A percentile compares a stretch with the other conserved stretches of the same genome.
Evolutionary conservation across 768 basidiomycete species (phyloP).

Genomic region (Mycena vulgaris): DNA sequence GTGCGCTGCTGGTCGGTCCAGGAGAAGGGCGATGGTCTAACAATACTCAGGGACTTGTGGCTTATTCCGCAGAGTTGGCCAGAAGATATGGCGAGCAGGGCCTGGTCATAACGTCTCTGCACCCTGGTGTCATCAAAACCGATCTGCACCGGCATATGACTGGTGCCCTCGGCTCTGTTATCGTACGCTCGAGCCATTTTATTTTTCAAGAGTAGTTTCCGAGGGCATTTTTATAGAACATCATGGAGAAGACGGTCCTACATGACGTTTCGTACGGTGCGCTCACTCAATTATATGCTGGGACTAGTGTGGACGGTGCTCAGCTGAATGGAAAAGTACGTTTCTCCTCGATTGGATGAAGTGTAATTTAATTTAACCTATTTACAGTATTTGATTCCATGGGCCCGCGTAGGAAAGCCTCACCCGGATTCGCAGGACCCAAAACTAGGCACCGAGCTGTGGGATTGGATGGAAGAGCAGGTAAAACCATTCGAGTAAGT

Average conservation of each 20-base stretch:
- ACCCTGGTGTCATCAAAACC: conserved; percentile 56
- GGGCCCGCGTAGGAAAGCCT: conserved; percentile 42
- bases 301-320: conserved; percentile 41
- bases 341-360: background rate
- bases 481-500: conserved; percentile 41
- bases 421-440: conserved; percentile 38
- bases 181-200: conserved; percentile 10
- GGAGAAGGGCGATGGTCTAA: background rate
- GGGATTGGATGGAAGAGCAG: conserved; percentile 46
- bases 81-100: conserved; percentile 59
- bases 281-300: conserved; percentile 45
- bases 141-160: conserved; percentile 44
- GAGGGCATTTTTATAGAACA: conserved; percentile 8
- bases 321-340: conserved; percentile 44
- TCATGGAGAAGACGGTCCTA: conserved; percentile 33
- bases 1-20: conserved; percentile 23
- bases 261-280: conserved; percentile 41
- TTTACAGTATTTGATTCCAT: conserved; percentile 45
- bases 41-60: conserved; percentile 54
- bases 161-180: conserved; percentile 30
- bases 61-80: conserved; percentile 60
- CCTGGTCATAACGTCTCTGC: conserved; percentile 59
- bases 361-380: background rate
- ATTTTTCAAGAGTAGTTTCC: too few species aligned
- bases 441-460: conserved; percentile 41